Base-by-base conservation (phyloP, 176 grass and related monocot species). In the Cymbopogon citratus region DNA sequence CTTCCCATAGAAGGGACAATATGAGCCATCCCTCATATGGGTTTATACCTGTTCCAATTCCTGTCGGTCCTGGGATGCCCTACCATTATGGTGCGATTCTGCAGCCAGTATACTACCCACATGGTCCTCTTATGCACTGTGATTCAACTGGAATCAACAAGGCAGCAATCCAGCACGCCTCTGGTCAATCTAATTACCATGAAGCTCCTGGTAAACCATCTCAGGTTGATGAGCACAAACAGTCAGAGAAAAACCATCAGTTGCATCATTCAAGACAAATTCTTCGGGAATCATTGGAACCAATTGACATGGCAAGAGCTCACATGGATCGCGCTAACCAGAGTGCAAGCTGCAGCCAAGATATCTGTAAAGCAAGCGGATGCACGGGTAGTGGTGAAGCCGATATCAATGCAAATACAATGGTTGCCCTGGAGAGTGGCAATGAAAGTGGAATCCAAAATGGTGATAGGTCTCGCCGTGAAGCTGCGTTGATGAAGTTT, bases 401-500 rank as follows among this genome's bases (percentile, higher is more conserved):
- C 64, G 87, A 90, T 40, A 66, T 85, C 72, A 59, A 82, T 82
- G 38, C 80, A 61, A 84, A 85, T 66, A 69, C n/a, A 24, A 27
- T 68, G 46, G 80, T 71, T 79, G 80, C 81, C 33, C 33, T 89
- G 77, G 93, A 93, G 83, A 90, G 91, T 72, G 91, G 91, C 71
- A 89, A 91, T 7, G 96, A 95, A 82, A 99, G 89, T 10, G 87
- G 80, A 2, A 62, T 84, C 44, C 91, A 95, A 54, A 96, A 92
- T 61, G 16, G 69, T 79, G 85, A 90, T 0, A 40, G 23, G 10
- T 89, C 87, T 63, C 69, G 25, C 5, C 93, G 93, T 46, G 91
- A 99, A 82, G 97, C 87, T 85, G 93, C 97, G 4, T 88, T 96
- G 80, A 79, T 93, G 33, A 99, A 96, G 85, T 99, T 99, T 39